Base-by-base conservation (phyloP, 352 stramenopile species). In the Phytophthora ramorum region DNA sequence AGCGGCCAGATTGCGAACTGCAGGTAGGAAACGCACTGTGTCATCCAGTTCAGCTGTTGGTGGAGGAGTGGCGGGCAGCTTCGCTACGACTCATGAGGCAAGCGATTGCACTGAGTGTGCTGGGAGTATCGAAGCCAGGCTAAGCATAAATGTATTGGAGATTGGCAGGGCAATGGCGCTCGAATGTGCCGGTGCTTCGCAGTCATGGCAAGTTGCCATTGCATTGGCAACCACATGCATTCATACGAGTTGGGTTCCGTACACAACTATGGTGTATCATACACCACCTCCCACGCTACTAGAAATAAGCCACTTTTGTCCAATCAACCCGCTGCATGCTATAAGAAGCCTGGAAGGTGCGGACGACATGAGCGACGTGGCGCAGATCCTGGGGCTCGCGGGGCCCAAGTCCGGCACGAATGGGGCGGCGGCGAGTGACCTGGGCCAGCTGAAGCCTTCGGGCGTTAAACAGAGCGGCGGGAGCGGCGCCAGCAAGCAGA, bases 321-420 rank as follows among this genome's bases (percentile, higher is more conserved):
- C 61, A 69, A 69, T 64, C 30, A 48, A 2, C 7, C 10, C 10
- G 16, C 13, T 41, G 17, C 28, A 28, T 5, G 5, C 5, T 28
- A 9, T 8, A 26, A 19, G 30, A 26, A 19, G 30, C 16, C 14
- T 7, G 7, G 35, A 59, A 53, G 19, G 32, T 9, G 30, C 13
- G 9, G 20, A 24, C 24, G 63, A 28, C 38, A 92, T 92, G 83
- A 78, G 79, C 59, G 83, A 92, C 71, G 79, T 92, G 2, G 80
- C 83, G 54, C 81, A 92, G 69, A 92, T 92, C 51, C 67, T 92
- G 37, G 80, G 83, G 24, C 64, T 90, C 22, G 69, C 71, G 35
- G 67, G 70, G 50, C 24, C 63, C 2, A 63, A 72, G 38, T 35
- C 53, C 8, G 37, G 63, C 55, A 19, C 48, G 24, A 75, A 66